Conservation (phyloP, 371 early-diverging fungal genomes). For the Mortierella sp. region DNA sequence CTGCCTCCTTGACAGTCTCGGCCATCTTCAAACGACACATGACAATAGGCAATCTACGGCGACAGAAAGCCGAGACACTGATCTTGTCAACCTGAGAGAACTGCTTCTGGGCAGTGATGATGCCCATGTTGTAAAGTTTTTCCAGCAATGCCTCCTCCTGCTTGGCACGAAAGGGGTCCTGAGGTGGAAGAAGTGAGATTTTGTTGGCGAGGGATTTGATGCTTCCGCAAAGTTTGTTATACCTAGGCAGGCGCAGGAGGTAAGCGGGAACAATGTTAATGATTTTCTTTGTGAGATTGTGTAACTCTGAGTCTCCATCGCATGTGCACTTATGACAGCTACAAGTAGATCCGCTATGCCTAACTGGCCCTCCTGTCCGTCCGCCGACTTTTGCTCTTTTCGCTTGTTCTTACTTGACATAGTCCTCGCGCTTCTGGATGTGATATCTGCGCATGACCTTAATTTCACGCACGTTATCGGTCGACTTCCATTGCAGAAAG, state of each 20-base stretch:
- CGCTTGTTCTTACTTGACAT: constrained; percentile 80
- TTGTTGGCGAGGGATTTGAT: constrained; percentile 92
- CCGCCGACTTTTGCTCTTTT: neutral
- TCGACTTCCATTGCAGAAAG: constrained; percentile 98
- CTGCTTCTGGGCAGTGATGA: constrained; percentile 88
- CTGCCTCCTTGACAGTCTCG: constrained; percentile 95
- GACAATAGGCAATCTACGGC: constrained; percentile 95
- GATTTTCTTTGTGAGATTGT: neutral
- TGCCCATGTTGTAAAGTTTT: constrained; percentile 93
- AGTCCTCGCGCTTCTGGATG: constrained; percentile 96
- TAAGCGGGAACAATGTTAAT: neutral
- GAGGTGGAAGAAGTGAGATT: constrained; percentile 91
- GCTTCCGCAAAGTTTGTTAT: constrained; percentile 93
- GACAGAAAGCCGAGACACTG: constrained; percentile 94
- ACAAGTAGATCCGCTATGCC: neutral
- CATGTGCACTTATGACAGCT: neutral
- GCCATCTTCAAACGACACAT: constrained; percentile 98
- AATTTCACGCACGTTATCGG: constrained; percentile 92
- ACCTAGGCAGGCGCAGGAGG: constrained; percentile 64
- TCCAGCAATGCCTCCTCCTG: constrained; percentile 90
- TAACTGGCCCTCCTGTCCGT: neutral
- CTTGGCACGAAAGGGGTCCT: constrained; percentile 87
- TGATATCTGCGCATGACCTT: constrained; percentile 94
- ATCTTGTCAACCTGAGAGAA: constrained; percentile 94
- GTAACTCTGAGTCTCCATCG: no score